Conservation (phyloP, 2,329 filamentous ascomycete genomes). For the Neonectria magnoliae region DNA sequence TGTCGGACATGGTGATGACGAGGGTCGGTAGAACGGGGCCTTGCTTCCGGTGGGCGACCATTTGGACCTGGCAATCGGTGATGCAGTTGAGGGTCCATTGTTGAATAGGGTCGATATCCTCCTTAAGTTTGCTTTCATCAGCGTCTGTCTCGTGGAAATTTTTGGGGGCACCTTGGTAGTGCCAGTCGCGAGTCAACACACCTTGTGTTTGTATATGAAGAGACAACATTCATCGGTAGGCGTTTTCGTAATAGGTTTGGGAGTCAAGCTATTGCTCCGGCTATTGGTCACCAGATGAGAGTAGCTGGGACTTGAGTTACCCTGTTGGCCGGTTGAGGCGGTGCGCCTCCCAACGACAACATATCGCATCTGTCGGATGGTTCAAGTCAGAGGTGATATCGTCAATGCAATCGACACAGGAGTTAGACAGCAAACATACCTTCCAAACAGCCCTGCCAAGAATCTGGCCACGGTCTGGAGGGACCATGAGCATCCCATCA, state of each 20-base stretch:
- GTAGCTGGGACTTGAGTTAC: slow-evolving; percentile 48
- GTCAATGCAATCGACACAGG: slow-evolving; percentile 1
- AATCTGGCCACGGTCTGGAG: slow-evolving; percentile 61
- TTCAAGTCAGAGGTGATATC: slow-evolving; percentile 27
- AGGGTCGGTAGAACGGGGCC: slow-evolving; percentile 68
- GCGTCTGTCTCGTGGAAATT: slow-evolving; percentile 2
- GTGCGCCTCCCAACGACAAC: slow-evolving; percentile 61
- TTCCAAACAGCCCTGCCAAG: slow-evolving; percentile 63
- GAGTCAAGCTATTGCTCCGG: slow-evolving; percentile 50
- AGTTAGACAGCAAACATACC: slow-evolving; percentile 47
- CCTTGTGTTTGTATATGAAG: slow-evolving; percentile 67
- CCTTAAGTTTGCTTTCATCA: slow-evolving; percentile 41
- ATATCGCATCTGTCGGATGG: slow-evolving; percentile 62
- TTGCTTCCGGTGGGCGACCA: slow-evolving; percentile 70
- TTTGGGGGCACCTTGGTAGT: not conserved
- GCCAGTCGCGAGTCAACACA: slow-evolving; percentile 40
- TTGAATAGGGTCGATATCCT: slow-evolving; percentile 64
- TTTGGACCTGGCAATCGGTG: slow-evolving; percentile 67
- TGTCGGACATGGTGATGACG: slow-evolving; percentile 67
- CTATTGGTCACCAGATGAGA: slow-evolving; percentile 53
- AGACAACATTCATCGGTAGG: slow-evolving; percentile 58
- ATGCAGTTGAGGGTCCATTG: slow-evolving; percentile 64
- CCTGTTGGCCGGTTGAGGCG: slow-evolving; percentile 47
- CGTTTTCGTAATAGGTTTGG: slow-evolving; percentile 49
- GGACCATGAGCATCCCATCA: slow-evolving; percentile 60